Evolutionary conservation across 345 rosid species (phyloP), one percentile per base, ranked within the genome.

Genomic region (Mercurialis annua): DNA sequence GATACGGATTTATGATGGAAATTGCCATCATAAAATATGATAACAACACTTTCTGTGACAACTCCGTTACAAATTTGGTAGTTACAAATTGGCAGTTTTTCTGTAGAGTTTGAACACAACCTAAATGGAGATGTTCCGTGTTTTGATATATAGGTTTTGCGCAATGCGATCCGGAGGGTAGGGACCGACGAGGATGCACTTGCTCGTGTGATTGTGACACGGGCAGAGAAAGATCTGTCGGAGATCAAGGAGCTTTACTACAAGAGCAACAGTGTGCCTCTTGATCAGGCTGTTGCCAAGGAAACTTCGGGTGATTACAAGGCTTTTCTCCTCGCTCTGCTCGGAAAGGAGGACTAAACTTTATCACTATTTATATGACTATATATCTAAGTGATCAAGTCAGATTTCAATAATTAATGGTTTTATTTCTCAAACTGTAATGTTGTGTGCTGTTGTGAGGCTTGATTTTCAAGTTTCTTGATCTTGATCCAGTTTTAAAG

Each of bases 221-320:
- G 94, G 72, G 87, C 86, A 0, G 94, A 88, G 79, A 82, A 78
- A 82, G 87, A 85, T 58, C 61, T 84, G 81, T 59, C 67, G 69
- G 70, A 64, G 10, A 84, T 88, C 71, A 85, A 85, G 73, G 89
- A 84, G 64, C 50, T 63, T 26, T 88, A 85, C 58, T 65, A 85
- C 74, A 81, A 80, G 77, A 78, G 81, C 68, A 88, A 84, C 85
- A 85, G 86, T 40, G 79, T 71, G 29, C 12, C 77, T 18, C 87
- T 87, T 30, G 82, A 76, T 6, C 77, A 79, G 7, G 83, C 78
- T 14, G 82, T 85, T 53, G 88, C 83, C 51, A 82, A 80, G 71
- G 90, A 83, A 24, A 84, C 83, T 71, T 71, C 77, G 0, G 90
- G 90, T 10, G 88, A 87, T 49, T 82, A 84, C 75, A 69, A 87